Evolutionary conservation across 2,329 filamentous ascomycete species (phyloP).

Genomic region (Davidsoniella australis): DNA sequence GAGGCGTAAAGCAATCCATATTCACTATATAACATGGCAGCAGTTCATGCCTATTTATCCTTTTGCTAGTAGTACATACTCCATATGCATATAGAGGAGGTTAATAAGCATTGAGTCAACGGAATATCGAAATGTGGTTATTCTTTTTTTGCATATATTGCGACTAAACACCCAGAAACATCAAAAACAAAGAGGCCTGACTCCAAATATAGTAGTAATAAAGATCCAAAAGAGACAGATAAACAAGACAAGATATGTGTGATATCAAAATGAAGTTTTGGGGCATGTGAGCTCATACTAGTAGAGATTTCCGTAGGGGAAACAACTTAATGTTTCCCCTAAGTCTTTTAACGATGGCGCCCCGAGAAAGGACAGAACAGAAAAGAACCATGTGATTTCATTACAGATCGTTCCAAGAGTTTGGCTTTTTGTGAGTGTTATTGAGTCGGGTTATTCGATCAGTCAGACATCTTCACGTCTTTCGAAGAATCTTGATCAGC

Average conservation of each 20-base stretch:
- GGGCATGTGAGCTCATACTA: background rate
- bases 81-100: no score
- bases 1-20: background rate
- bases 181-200: background rate
- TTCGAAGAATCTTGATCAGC: conserved; percentile 29
- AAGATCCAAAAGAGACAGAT: conserved; percentile 1
- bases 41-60: no score
- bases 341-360: no score
- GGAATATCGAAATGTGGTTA: background rate
- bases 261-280: conserved; percentile 9
- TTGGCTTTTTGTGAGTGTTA: background rate
- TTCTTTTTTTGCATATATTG: background rate
- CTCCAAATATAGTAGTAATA: conserved; percentile 4
- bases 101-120: no score
- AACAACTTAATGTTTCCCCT: background rate
- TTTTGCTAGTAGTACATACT: no score
- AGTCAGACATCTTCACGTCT: conserved; percentile 41
- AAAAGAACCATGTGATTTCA: conserved; percentile 2
- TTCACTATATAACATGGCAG: no score
- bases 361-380: background rate
- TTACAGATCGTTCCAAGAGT: background rate
- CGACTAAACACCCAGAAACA: background rate
- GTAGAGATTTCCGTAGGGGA: background rate
- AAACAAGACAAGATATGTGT: conserved; percentile 9
- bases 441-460: conserved; percentile 2